These are phyloP conservation scores for Apiosordaria backusii DNA, from an alignment of 495 filamentous ascomycete genomes.

Conservation along the genomic window DNA sequence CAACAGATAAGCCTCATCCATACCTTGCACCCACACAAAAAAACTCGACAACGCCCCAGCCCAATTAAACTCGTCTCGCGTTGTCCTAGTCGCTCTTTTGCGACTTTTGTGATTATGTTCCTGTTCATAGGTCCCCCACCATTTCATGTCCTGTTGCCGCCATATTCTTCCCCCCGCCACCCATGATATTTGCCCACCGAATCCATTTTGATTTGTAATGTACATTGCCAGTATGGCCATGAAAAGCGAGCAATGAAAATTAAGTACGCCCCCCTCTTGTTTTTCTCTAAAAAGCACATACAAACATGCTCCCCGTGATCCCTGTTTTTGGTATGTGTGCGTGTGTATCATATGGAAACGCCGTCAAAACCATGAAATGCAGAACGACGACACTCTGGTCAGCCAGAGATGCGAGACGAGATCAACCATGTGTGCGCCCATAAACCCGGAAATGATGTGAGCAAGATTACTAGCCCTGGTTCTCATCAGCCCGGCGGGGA, in stretches of 20 bases:
- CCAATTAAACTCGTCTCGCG: neutral
- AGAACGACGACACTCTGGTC: slow-evolving; percentile 16
- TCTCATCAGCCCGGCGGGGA: slow-evolving; percentile 22
- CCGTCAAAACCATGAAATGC: neutral
- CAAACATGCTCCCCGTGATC: neutral
- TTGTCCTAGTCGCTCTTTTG: neutral
- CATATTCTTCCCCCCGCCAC: neutral
- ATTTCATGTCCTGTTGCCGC: slow-evolving; percentile 14
- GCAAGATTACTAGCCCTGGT: slow-evolving; percentile 20
- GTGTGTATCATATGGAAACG: neutral
- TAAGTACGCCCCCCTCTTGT: neutral
- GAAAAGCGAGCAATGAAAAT: neutral
- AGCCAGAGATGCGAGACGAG: slow-evolving; percentile 18
- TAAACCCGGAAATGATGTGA: neutral
- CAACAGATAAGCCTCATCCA: neutral
- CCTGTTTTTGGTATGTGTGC: neutral
- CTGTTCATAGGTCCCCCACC: slow-evolving; percentile 11
- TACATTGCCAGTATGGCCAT: neutral
- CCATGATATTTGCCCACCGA: neutral
- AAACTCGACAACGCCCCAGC: neutral
- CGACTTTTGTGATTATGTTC: neutral
- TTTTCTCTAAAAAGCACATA: neutral
- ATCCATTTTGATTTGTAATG: neutral
- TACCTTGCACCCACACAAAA: neutral
- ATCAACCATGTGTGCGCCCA: slow-evolving; percentile 10